Base-by-base conservation (phyloP, 495 filamentous ascomycete genomes). In the Parathielavia appendiculata region DNA sequence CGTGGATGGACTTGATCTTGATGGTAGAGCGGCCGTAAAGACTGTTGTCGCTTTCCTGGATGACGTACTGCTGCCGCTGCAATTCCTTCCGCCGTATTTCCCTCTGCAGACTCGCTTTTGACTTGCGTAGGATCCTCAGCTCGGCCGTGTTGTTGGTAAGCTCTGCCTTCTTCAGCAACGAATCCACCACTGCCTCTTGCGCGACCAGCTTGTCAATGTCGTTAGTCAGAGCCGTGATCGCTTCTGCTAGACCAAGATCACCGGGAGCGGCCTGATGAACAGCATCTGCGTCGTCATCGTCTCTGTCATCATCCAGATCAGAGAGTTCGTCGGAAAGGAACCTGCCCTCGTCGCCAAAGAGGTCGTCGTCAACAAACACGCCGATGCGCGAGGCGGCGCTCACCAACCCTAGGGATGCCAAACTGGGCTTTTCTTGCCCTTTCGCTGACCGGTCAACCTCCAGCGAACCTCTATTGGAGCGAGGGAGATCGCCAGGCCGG, bases 11-110 rank as follows among this genome's bases (percentile, higher is more conserved):
- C 69, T 89, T 91, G 72, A 99, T 97, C 54, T 81, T 86, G 59
- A 97, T 83, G 6, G 83, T 87, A 5, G 93, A 91, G 13, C 93
- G 87, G 16, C 93, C 93, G 70, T 93, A 97, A 41, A 99, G 76
- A 70, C 91, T 96, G 71, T 97, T 99, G 66, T 97, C 95, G 67
- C 91, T 96, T 70, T 97, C 92, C 69, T 99, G 95, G 40, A 97
- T 85, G 61, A 95, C 90, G 64, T 97, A 99, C 69, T 97, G 95
- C 72, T 96, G 92, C 41, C 91, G 80, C 72, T 99, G 95, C 66
- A 99, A 79, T 73, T 97, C 93, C 69, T 97, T 97, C 32, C 93
- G 83, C 40, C 89, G 81, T 39, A 96, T 90, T 68, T 99, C 95
- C 43, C 92, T 81, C 65, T 95, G 86, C 57, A 99, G 77, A 68